Percentiles rank a stretch among this genome's conserved stretches.
Conservation (phyloP, 768 basidiomycete genomes). For the Kondoa subrosea region DNA sequence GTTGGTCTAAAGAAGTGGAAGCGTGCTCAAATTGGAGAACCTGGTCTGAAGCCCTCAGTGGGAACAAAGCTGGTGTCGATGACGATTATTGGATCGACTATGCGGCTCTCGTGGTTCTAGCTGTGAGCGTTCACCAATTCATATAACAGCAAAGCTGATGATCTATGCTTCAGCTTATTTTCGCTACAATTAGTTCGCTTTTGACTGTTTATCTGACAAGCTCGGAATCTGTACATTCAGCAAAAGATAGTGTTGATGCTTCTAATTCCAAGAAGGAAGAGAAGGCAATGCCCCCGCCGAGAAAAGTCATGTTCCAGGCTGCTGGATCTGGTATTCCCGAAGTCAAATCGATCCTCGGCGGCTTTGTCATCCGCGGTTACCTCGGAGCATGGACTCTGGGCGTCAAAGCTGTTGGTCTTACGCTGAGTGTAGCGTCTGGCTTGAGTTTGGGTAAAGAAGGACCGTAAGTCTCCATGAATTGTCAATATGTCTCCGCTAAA, state of each 20-base stretch:
- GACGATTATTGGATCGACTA: slow-evolving; percentile 47
- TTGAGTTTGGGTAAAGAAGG: slow-evolving; percentile 51
- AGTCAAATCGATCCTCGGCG: slow-evolving; percentile 83
- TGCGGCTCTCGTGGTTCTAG: slow-evolving; percentile 51
- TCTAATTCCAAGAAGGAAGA: background rate
- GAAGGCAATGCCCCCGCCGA: slow-evolving; percentile 11
- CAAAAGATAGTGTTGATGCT: slow-evolving; percentile 46
- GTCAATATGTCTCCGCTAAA: background rate
- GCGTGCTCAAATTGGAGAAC: slow-evolving; percentile 53
- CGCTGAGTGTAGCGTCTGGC: slow-evolving; percentile 81
- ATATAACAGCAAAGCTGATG: background rate
- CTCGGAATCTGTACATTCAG: slow-evolving; percentile 69
- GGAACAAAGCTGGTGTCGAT: slow-evolving; percentile 28
- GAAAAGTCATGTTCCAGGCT: slow-evolving; percentile 36
- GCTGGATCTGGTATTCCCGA: slow-evolving; percentile 94
- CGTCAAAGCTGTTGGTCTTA: slow-evolving; percentile 66
- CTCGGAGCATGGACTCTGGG: slow-evolving; percentile 66
- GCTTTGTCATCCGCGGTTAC: slow-evolving; percentile 94
- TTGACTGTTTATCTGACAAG: slow-evolving; percentile 74
- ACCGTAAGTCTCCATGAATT: background rate
- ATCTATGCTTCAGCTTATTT: slow-evolving; percentile 41
- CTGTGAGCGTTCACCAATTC: slow-evolving; percentile 41
- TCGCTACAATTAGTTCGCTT: slow-evolving; percentile 56
- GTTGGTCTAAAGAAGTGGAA: slow-evolving; percentile 27
- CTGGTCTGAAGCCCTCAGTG: slow-evolving; percentile 50